phyloP scores from a whole-genome alignment of 1,284 basidiomycete genomes.

The Mycena sp. region DNA sequence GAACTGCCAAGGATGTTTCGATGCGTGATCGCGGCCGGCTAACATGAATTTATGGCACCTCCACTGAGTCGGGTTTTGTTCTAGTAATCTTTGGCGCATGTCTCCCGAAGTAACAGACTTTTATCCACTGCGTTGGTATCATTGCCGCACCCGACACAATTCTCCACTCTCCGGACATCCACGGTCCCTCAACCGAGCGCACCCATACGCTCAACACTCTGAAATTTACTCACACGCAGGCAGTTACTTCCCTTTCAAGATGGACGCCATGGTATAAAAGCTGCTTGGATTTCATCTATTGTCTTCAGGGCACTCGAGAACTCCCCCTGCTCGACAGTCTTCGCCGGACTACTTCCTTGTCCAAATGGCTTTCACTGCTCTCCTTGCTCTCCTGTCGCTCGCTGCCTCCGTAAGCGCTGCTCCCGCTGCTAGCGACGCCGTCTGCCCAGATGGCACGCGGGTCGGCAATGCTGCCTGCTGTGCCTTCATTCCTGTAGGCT shows the following conservation, averaged over 20 bases:
- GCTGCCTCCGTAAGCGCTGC: background rate
- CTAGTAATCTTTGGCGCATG: too few relatives aligned
- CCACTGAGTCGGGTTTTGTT: too few relatives aligned
- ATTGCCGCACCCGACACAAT: background rate
- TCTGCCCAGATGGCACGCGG: slow-evolving; percentile 9
- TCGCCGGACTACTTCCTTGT: background rate
- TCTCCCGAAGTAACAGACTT: too few relatives aligned
- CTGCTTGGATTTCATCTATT: background rate
- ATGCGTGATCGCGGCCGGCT: too few relatives aligned
- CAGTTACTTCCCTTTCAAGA: too few relatives aligned
- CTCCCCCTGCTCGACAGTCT: too few relatives aligned
- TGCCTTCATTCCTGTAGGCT: slow-evolving; percentile 5
- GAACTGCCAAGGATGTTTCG: too few relatives aligned
- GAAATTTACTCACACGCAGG: background rate
- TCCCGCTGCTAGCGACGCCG: background rate
- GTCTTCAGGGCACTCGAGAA: background rate
- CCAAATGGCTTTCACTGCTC: background rate
- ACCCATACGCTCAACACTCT: too few relatives aligned
- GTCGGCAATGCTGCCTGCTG: slow-evolving; percentile 3
- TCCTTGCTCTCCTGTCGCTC: background rate
- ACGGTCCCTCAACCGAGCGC: background rate
- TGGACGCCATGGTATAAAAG: slow-evolving; percentile 7
- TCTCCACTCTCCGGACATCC: background rate
- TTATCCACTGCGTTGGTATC: background rate
- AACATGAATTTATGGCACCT: too few relatives aligned